phyloP scores from a whole-genome alignment of 2,329 filamentous ascomycete genomes.

The Trichoderma citrinoviride region DNA sequence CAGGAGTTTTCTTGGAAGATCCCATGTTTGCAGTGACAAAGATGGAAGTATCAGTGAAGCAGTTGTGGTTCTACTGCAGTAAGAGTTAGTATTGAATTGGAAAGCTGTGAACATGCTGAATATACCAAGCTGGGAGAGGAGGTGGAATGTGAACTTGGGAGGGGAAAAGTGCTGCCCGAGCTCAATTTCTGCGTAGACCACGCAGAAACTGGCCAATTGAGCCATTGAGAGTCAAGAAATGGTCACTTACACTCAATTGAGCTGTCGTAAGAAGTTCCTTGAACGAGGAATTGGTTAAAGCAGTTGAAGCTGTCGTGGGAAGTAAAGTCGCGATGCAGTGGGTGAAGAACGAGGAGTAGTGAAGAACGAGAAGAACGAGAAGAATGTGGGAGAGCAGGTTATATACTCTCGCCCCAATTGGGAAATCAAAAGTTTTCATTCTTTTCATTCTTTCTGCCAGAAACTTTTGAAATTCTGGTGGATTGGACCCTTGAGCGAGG shows the following conservation, averaged over 20 bases:
- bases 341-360: neutral
- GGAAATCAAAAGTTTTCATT: neutral
- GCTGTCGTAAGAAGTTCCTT: neutral
- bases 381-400: neutral
- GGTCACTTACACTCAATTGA: constrained; percentile 6
- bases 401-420: neutral
- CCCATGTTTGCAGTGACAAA: constrained; percentile 21
- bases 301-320: neutral
- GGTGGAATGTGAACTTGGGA: neutral
- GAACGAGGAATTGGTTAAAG: neutral
- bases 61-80: neutral
- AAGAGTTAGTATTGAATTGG: neutral
- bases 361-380: neutral
- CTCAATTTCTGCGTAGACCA: neutral
- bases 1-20: constrained; percentile 23
- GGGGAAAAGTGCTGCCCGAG: neutral
- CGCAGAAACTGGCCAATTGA: neutral
- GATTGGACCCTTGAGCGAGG: neutral
- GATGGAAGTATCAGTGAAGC: neutral
- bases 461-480: neutral
- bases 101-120: neutral
- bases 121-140: neutral
- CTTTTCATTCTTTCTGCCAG: neutral
- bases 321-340: neutral
- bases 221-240: neutral